These are phyloP conservation scores for Syzygium malaccense DNA, from an alignment of 441 rosid species.

Conservation along the genomic window DNA sequence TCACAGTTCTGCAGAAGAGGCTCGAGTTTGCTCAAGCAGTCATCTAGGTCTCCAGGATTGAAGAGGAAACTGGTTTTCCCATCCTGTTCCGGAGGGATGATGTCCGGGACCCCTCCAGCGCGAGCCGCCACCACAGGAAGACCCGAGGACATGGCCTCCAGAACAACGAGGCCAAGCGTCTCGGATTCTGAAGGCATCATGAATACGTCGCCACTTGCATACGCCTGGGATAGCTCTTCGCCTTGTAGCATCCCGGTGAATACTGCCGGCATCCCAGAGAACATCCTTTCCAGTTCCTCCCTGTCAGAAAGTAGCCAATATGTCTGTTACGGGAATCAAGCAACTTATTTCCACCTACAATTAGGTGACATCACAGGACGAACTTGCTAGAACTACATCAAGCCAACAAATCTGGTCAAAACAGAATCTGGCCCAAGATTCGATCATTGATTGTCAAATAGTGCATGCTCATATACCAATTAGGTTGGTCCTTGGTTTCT, in stretches of 20 bases:
- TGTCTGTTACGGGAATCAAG: background rate
- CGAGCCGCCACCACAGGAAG: conserved; percentile 86
- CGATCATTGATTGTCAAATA: background rate
- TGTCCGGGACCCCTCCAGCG: conserved; percentile 95
- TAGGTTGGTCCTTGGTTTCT: background rate
- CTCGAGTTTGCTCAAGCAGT: conserved; percentile 69
- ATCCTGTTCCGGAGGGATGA: conserved; percentile 84
- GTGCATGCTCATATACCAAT: background rate
- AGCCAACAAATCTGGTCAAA: background rate
- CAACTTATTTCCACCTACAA: background rate
- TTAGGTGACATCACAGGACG: background rate
- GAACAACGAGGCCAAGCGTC: conserved; percentile 90
- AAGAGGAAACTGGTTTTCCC: conserved; percentile 77
- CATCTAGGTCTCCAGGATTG: conserved; percentile 80
- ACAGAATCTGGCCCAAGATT: background rate
- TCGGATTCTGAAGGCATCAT: conserved; percentile 97
- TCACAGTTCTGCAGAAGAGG: conserved; percentile 45
- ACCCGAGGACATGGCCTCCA: conserved; percentile 98
- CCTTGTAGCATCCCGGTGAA: conserved; percentile 91
- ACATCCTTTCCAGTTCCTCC: conserved; percentile 79
- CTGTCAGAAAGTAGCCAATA: conserved; percentile 22
- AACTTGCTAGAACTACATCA: background rate
- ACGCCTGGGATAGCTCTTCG: conserved; percentile 92
- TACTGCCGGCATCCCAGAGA: conserved; percentile 86
- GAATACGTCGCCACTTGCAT: conserved; percentile 94